These are phyloP conservation scores for Metschnikowia chrysomelidarum DNA, from an alignment of 805 yeast species.

Conservation along the genomic window DNA sequence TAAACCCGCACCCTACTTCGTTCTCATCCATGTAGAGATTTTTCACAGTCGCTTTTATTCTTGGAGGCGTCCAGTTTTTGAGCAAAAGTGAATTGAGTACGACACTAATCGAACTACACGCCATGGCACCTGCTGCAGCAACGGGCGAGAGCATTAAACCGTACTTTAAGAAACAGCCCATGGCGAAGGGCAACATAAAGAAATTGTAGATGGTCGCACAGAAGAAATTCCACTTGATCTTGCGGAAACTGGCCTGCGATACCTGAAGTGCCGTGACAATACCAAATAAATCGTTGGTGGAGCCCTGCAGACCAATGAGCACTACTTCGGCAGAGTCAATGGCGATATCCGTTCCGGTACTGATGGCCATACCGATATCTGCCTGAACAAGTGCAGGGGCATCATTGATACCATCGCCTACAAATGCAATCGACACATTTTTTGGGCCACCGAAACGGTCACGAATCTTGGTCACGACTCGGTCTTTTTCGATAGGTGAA, in stretches of 20 bases:
- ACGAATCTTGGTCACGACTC: conserved; percentile 59
- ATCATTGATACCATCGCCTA: conserved; percentile 98
- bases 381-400: conserved; percentile 93
- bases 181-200: conserved; percentile 88
- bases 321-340: conserved; percentile 96
- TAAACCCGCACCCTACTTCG: conserved; percentile 12
- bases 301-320: conserved; percentile 44
- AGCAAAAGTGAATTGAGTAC: conserved; percentile 74
- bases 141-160: conserved; percentile 79
- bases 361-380: conserved; percentile 86
- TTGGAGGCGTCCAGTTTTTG: conserved; percentile 57
- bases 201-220: conserved; percentile 87
- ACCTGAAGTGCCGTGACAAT: conserved; percentile 64
- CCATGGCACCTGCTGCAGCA: conserved; percentile 91
- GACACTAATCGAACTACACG: conserved; percentile 86
- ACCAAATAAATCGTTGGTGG: conserved; percentile 41
- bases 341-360: conserved; percentile 94
- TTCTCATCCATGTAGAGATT: conserved; percentile 8
- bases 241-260: conserved; percentile 63
- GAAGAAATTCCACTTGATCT: conserved; percentile 76
- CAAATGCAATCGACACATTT: conserved; percentile 64
- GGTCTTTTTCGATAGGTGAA: conserved; percentile 61
- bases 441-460: conserved; percentile 32
- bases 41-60: conserved; percentile 6
- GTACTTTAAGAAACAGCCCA: conserved; percentile 83